Conservation (phyloP, 345 rosid species). For the Garcia nutans region DNA sequence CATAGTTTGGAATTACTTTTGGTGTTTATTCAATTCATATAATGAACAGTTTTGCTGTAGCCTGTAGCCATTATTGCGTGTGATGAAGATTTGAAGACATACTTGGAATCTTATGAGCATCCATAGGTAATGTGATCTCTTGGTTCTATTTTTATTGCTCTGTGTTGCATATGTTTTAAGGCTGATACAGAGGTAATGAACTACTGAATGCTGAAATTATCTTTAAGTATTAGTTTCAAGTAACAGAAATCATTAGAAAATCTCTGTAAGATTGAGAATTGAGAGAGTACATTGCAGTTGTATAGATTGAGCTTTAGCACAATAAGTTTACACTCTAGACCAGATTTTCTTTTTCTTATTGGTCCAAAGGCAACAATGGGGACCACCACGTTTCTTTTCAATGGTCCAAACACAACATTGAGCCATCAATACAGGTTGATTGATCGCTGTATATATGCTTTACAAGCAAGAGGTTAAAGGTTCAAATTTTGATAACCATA, state of each 20-base stretch:
- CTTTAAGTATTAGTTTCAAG: not conserved
- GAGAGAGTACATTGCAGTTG: not conserved
- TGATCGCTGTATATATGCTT: too few species aligned
- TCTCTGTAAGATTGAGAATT: not conserved
- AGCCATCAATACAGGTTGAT: not conserved
- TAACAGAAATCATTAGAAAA: not conserved
- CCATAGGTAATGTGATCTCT: not conserved
- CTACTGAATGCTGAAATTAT: not conserved
- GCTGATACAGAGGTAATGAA: too few species aligned
- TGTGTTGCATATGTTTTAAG: not conserved
- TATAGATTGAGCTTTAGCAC: not conserved
- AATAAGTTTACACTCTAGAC: not conserved
- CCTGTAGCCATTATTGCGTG: not conserved
- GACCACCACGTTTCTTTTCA: not conserved
- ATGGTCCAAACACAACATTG: not conserved
- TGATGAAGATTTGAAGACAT: not conserved
- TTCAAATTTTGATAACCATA: too few species aligned
- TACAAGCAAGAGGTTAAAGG: too few species aligned
- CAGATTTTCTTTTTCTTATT: not conserved
- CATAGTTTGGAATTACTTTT: not conserved
- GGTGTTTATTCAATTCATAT: not conserved
- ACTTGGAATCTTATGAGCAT: not conserved
- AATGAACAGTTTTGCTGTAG: not conserved
- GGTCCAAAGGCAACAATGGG: not conserved
- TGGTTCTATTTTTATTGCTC: not conserved